Conservation (phyloP, 2,329 filamentous ascomycete genomes). For the Colletotrichum sp. region DNA sequence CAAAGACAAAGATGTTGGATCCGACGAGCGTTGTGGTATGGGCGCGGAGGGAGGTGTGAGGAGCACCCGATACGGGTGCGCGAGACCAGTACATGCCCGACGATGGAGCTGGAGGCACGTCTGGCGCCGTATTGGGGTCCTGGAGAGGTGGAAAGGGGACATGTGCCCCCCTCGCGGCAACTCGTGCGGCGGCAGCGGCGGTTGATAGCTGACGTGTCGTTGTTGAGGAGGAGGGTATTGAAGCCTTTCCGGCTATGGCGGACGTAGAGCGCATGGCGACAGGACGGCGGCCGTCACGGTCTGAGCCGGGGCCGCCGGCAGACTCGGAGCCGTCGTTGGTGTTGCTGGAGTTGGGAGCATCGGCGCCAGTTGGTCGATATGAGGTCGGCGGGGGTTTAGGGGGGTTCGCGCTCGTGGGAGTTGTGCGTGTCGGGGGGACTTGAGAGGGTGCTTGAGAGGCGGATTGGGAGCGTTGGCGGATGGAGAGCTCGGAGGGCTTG, state of each 20-base stretch:
- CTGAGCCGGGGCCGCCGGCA: slow-evolving; percentile 24
- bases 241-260: slow-evolving; percentile 44
- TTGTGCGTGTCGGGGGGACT: slow-evolving; percentile 25
- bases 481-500: slow-evolving; percentile 56
- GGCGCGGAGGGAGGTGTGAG: slow-evolving; percentile 66
- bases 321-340: slow-evolving; percentile 28
- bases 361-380: slow-evolving; percentile 13
- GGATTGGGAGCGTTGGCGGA: slow-evolving; percentile 61
- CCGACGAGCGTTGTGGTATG: slow-evolving; percentile 72
- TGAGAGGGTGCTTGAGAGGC: slow-evolving; percentile 35
- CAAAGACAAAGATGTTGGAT: slow-evolving; percentile 72
- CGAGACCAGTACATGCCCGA: slow-evolving; percentile 77
- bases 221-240: slow-evolving; percentile 16
- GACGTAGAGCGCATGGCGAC: slow-evolving; percentile 58
- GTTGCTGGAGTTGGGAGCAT: slow-evolving; percentile 20
- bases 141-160: slow-evolving; percentile 61
- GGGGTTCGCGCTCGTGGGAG: slow-evolving; percentile 21
- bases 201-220: slow-evolving; percentile 7
- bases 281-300: slow-evolving; percentile 42
- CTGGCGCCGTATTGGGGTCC: slow-evolving; percentile 59
- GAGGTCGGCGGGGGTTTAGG: slow-evolving; percentile 21
- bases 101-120: slow-evolving; percentile 67
- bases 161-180: slow-evolving; percentile 43
- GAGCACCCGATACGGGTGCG: slow-evolving; percentile 66
- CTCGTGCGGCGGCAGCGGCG: slow-evolving; percentile 6